Base-by-base conservation (phyloP, 257 asterid genomes). In the Salvia miltiorrhiza region DNA sequence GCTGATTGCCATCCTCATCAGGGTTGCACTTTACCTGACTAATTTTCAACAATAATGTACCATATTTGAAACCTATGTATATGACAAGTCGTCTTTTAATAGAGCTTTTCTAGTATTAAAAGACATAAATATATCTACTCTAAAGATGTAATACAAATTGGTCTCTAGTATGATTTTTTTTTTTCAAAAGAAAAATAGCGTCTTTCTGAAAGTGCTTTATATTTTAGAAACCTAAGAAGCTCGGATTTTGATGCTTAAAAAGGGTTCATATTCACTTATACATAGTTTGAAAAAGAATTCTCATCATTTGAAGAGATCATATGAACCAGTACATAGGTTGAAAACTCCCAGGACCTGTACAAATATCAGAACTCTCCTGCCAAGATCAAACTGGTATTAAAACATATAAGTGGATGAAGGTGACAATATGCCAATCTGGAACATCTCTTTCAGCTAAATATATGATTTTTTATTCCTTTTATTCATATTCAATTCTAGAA, bases 181-280 rank as follows among this genome's bases (percentile, higher is more conserved):
- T 56, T 47, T 24, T 12, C n/a, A 2, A 32, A 71, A 33, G 43
- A 21, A 49, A 61, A 50, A 14, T 50, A 26, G 48, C 26, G 26
- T 61, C 55, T 33, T 61, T 33, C 68, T 58, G 23, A 62, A 62
- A 53, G 37, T 50, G 64, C 63, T 48, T 64, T 63, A 28, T 45
- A 23, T 52, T 52, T 16, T 53, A 48, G 64, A 20, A 71, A 35
- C 33, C 33, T 21, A 12, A 52, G 58, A 52, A n/a, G 32, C 58
- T 37, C 13, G 13, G 20, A 45, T 43, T 9, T 58, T 30, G 14
- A n/a, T 67, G 62, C 39, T 60, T 41, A 20, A 58, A 30, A 21
- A 47, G 8, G 32, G 16, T 23, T 20, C 52, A 48, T 48, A n/a
- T 41, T 24, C 49, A 14, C 37, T 3, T 26, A 17, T 67, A 50